Conservation (phyloP, 2,329 filamentous ascomycete genomes). For the Coniochaeta hoffmannii region DNA sequence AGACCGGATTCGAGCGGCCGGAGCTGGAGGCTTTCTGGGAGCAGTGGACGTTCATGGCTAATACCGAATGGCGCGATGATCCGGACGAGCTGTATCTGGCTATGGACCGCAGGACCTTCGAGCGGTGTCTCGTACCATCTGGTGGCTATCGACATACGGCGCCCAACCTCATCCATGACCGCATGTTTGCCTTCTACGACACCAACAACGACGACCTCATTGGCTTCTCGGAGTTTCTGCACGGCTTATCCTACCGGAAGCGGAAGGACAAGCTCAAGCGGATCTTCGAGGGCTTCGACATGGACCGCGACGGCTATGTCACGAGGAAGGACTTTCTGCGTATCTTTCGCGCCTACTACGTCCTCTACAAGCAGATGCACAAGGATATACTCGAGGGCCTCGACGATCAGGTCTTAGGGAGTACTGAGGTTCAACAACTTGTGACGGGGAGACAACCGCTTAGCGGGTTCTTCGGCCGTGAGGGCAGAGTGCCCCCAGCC, state of each 20-base stretch:
- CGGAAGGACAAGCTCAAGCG: constrained; percentile 61
- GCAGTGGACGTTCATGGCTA: constrained; percentile 92
- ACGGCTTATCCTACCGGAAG: constrained; percentile 66
- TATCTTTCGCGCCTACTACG: constrained; percentile 88
- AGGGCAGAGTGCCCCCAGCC: constrained; percentile 58
- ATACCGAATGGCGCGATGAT: constrained; percentile 74
- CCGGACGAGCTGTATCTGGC: constrained; percentile 70
- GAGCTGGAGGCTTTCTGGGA: constrained; percentile 94
- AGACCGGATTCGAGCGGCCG: constrained; percentile 74
- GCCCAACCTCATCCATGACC: constrained; percentile 88
- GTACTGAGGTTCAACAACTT: constrained; percentile 68
- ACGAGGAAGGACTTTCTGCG: constrained; percentile 81
- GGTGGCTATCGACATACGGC: constrained; percentile 69
- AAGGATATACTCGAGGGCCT: constrained; percentile 72
- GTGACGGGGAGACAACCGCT: constrained; percentile 69
- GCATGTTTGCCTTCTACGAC: constrained; percentile 96
- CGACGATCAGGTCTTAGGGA: constrained; percentile 70
- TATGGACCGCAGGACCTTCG: constrained; percentile 89
- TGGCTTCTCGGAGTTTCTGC: constrained; percentile 85
- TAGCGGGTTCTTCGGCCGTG: constrained; percentile 66
- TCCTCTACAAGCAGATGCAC: constrained; percentile 83
- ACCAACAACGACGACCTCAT: constrained; percentile 83
- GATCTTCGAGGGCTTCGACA: constrained; percentile 85
- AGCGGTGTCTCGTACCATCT: constrained; percentile 82
- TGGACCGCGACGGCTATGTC: constrained; percentile 81